Conservation (phyloP, 148 eudicot species). For the Gaultheria prostrata region DNA sequence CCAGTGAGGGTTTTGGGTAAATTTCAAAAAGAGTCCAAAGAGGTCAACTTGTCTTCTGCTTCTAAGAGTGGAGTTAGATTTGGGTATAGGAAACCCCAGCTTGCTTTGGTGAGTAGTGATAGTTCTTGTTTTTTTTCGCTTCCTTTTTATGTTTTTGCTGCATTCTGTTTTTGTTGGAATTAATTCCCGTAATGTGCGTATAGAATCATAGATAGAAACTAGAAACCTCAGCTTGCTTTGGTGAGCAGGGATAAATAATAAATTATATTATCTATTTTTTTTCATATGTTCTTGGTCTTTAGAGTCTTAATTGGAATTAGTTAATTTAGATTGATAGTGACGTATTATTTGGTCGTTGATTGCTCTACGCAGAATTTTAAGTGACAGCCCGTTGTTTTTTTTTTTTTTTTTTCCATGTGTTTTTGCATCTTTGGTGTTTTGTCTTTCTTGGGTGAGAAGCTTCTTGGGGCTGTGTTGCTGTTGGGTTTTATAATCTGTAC, state of each 20-base stretch:
- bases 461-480: slow-evolving; percentile 11
- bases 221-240: too few species aligned
- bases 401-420: not conserved
- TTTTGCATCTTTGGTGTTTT: not conserved
- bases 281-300: not conserved
- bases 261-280: too few species aligned
- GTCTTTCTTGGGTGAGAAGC: slow-evolving; percentile 7
- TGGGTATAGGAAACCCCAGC: slow-evolving; percentile 67
- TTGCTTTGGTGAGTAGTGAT: slow-evolving; percentile 70
- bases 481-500: slow-evolving; percentile 26
- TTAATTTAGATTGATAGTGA: not conserved
- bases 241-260: too few species aligned
- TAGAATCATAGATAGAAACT: too few species aligned
- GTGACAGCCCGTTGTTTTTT: not conserved
- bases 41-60: slow-evolving; percentile 39
- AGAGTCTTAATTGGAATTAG: not conserved
- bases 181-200: too few species aligned
- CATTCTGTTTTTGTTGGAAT: not conserved
- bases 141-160: not conserved
- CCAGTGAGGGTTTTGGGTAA: slow-evolving; percentile 51
- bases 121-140: not conserved
- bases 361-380: not conserved
- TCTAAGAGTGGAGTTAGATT: slow-evolving; percentile 45
- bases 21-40: slow-evolving; percentile 49
- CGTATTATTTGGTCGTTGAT: slow-evolving; percentile 14